Percentiles rank a stretch among this genome's conserved stretches.
phyloP scores from a whole-genome alignment of 2,329 filamentous ascomycete genomes.

The Ophiosphaerella herpotricha region DNA sequence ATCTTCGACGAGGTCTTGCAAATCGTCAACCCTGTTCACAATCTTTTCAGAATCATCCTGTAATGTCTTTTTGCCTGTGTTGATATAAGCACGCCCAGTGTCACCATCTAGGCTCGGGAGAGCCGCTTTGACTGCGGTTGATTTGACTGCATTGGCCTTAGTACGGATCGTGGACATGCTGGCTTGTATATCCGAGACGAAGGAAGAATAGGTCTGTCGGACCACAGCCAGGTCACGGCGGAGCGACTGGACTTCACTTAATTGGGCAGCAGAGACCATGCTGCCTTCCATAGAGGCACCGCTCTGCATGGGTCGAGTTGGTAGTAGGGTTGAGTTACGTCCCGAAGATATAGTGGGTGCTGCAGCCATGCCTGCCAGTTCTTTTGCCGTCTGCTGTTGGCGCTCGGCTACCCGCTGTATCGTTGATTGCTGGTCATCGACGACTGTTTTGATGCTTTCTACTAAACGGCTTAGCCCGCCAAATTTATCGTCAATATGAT shows the following conservation, averaged over 20 bases:
- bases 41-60: constrained; percentile 87
- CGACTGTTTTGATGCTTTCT: constrained; percentile 80
- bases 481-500: constrained; percentile 91
- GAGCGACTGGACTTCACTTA: constrained; percentile 79
- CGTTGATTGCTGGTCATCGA: constrained; percentile 80
- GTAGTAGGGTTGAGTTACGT: constrained; percentile 41
- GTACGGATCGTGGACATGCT: constrained; percentile 83
- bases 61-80: constrained; percentile 82
- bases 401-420: constrained; percentile 87
- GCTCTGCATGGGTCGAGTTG: constrained; percentile 33
- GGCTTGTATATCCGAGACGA: constrained; percentile 83
- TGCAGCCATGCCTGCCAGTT: constrained; percentile 71
- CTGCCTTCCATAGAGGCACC: constrained; percentile 26
- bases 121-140: constrained; percentile 69
- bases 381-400: constrained; percentile 86
- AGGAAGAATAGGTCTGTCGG: constrained; percentile 89
- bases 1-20: constrained; percentile 97
- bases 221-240: constrained; percentile 88
- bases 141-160: constrained; percentile 83
- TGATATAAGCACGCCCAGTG: constrained; percentile 83
- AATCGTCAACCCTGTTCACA: constrained; percentile 88
- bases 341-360: constrained; percentile 45
- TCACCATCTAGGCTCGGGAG: constrained; percentile 75
- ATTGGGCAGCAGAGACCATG: constrained; percentile 60
- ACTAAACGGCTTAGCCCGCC: constrained; percentile 78